These are phyloP conservation scores for Mallotus repandus DNA, from an alignment of 441 rosid genomes.

Conservation along the genomic window DNA sequence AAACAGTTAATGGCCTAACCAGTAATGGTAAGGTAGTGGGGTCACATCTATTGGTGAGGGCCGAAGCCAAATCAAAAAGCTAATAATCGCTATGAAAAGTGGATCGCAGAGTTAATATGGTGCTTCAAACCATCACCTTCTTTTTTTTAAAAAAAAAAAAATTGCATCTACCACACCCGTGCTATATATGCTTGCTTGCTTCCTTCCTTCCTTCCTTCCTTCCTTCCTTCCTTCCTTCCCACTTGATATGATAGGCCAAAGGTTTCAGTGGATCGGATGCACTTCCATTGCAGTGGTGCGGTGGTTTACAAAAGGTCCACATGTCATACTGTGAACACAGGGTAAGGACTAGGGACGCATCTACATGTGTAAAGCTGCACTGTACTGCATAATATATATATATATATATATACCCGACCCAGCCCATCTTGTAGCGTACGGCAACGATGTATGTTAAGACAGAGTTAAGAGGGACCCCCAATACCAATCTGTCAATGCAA, in stretches of 20 bases:
- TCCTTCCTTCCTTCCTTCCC: too few relatives aligned
- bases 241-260: too few relatives aligned
- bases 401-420: too few relatives aligned
- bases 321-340: too few relatives aligned
- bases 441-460: not conserved
- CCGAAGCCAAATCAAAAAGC: not conserved
- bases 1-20: too few relatives aligned
- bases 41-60: not conserved
- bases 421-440: constrained; percentile 11
- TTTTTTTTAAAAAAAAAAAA: not conserved
- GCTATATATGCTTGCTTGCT: not conserved
- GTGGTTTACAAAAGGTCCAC: too few relatives aligned
- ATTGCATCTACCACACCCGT: not conserved
- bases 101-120: not conserved
- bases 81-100: not conserved
- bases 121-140: not conserved
- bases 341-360: too few relatives aligned
- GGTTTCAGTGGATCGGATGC: too few relatives aligned
- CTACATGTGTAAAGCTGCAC: too few relatives aligned
- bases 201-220: too few relatives aligned
- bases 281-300: too few relatives aligned
- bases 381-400: too few relatives aligned
- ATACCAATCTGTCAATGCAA: constrained; percentile 15
- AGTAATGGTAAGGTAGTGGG: not conserved
- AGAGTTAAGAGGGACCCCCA: not conserved